Evolutionary conservation across 768 basidiomycete genomes (phyloP).

Genomic region (Hygrocybe punicea): DNA sequence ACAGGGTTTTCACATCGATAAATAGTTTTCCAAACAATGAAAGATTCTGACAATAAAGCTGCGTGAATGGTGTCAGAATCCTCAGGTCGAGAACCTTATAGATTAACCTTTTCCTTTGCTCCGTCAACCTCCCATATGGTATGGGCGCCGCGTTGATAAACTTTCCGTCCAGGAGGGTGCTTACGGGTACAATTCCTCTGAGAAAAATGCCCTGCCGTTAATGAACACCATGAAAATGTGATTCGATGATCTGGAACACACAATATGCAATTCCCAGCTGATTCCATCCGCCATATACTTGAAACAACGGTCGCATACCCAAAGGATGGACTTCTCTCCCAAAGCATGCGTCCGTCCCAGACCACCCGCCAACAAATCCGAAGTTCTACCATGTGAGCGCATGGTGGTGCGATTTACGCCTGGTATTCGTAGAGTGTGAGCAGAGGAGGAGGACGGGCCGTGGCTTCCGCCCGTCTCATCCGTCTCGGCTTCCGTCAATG

Average conservation of each 20-base stretch:
- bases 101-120: conserved; percentile 67
- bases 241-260: conserved; percentile 38
- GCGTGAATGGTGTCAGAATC: conserved; percentile 8
- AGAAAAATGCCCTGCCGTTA: background rate
- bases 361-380: conserved; percentile 67
- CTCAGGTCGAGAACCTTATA: background rate
- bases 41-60: conserved; percentile 97
- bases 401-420: conserved; percentile 48
- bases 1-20: conserved; percentile 95
- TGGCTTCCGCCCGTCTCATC: conserved; percentile 42
- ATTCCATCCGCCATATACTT: conserved; percentile 85
- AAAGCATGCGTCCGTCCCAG: conserved; percentile 43
- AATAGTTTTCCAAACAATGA: conserved; percentile 97
- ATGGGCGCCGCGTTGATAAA: conserved; percentile 86
- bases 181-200: conserved; percentile 66
- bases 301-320: conserved; percentile 93
- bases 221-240: background rate
- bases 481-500: conserved; percentile 63
- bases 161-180: conserved; percentile 83
- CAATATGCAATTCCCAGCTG: conserved; percentile 66
- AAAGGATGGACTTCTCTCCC: conserved; percentile 56
- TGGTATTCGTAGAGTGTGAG: conserved; percentile 41
- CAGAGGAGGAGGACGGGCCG: conserved; percentile 10
- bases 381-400: conserved; percentile 69
- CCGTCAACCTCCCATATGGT: conserved; percentile 97